Base-by-base conservation (phyloP, 495 filamentous ascomycete species). In the Staphylotrichum longicolle region DNA sequence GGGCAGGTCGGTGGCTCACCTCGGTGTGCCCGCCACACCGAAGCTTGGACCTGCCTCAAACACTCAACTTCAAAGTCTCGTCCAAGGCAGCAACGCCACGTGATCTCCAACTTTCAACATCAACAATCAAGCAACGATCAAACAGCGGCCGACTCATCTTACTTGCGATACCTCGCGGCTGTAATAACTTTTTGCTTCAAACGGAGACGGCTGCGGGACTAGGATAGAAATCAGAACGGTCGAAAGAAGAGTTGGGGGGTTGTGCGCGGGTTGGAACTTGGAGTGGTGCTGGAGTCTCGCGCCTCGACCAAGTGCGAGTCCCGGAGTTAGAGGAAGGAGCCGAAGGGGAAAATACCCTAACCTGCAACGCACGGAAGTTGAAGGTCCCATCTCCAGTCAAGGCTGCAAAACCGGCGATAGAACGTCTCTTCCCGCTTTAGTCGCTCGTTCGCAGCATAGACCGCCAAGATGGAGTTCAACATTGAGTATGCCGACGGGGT, bases 401-500 rank as follows among this genome's bases (percentile, higher is more conserved):
- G 20, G 20, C 20, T 27, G 20, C 20, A 27, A 27, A 27, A 27
- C 37, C 39, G 20, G n/a, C 56, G 50, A 48, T 40, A 39, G 15
- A 47, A 45, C 10, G 30, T 14, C 14, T 15, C 32, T n/a, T 48
- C 27, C 11, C 20, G 14, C n/a, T 39, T 33, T 34, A 60, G 35
- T 45, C 12, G n/a, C 14, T 41, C 52, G 39, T 50, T 40, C 34
- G 30, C 37, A 15, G 33, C 37, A 41, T 53, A 44, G 8, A 58
- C 40, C 37, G 32, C 54, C 66, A 64, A 47, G 62, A 98, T 98
- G 94, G 94, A 88, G 83, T 98, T 98, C 82, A 90, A 91, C 67
- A 98, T 98, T 67, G 94, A 96, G 71, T 74, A 66, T 34, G 72
- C 47, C 4, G 14, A 11, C 3, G 7, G 0, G 7, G 15, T 7